These are phyloP conservation scores for Solanum chilense DNA, from an alignment of 257 asterid genomes.

Conservation along the genomic window DNA sequence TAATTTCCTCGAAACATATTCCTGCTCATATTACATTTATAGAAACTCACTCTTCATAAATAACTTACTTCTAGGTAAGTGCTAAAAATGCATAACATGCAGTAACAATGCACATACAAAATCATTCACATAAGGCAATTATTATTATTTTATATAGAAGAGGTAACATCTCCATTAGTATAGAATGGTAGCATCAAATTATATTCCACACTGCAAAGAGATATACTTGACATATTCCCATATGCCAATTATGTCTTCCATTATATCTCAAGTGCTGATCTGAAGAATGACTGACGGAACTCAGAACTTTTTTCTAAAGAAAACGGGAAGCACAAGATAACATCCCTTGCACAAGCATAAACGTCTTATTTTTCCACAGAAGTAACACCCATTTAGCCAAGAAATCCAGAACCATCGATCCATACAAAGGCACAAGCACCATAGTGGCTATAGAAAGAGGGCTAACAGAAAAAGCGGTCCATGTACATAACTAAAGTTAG, in stretches of 20 bases:
- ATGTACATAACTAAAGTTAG: conserved; percentile 29
- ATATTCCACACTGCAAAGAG: no score
- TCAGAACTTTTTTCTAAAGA: background rate
- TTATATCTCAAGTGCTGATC: background rate
- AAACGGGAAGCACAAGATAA: background rate
- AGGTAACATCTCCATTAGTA: no score
- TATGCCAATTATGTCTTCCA: no score
- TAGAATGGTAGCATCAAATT: no score
- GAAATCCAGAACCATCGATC: conserved; percentile 11
- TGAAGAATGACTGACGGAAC: background rate
- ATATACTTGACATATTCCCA: no score
- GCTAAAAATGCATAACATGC: background rate
- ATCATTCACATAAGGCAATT: background rate
- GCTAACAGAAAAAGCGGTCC: conserved; percentile 5
- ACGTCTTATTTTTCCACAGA: background rate
- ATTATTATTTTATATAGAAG: no score
- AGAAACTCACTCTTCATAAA: background rate
- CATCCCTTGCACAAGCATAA: background rate
- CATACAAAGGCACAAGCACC: background rate
- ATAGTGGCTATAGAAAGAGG: no score
- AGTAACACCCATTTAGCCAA: background rate
- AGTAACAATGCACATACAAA: background rate
- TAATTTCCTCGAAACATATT: no score
- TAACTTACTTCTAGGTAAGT: background rate
- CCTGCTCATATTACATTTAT: background rate